Evolutionary conservation across 1,284 basidiomycete species (phyloP), one percentile per base, ranked within the genome.

Genomic region (Tilletia setariae): DNA sequence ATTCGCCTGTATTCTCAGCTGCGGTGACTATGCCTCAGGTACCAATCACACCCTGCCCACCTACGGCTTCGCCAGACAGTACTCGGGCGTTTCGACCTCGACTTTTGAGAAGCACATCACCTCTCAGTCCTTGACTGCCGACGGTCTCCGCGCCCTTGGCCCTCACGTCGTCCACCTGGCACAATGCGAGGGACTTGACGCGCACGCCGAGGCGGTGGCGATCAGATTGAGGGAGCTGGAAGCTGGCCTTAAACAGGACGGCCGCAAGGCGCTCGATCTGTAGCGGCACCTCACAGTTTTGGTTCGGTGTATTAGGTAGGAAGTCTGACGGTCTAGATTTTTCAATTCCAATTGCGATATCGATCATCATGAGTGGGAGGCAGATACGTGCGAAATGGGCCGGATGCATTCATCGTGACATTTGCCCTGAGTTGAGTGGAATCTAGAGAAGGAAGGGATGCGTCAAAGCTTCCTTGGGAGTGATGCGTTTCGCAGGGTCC

Each of bases 61-160:
- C 28, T 78, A 75, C 21, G 94, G 94, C 23, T 98, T 94, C 81
- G 96, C 96, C 16, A 90, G 93, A 67, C 94, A 98, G 83, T 98
- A 96, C 85, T 94, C 92, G 74, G 96, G 96, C 19, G 96, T 99
- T 76, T 98, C 96, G 84, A 98, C 95, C 0, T 86, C 89, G 23
- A 94, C 94, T 1, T 99, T 98, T 90, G 94, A 98, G 84, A 99
- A 99, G 84, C 91, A 98, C 84, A 97, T 98, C 80, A 99, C 96
- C 6, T 92, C 91, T 8, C 96, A 98, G 83, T 90, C 94, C 79
- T 87, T 98, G 32, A 92, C 93, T 2, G 83, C 86, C 16, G 88
- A 88, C 21, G 96, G 96, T 6, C 85, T 99, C 66, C 85, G 86
- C 74, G 85, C 82, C 1, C 86, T 99, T 25, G 96, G 96, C 1